Conservation (phyloP, 345 rosid genomes). For the Heritiera fomes region DNA sequence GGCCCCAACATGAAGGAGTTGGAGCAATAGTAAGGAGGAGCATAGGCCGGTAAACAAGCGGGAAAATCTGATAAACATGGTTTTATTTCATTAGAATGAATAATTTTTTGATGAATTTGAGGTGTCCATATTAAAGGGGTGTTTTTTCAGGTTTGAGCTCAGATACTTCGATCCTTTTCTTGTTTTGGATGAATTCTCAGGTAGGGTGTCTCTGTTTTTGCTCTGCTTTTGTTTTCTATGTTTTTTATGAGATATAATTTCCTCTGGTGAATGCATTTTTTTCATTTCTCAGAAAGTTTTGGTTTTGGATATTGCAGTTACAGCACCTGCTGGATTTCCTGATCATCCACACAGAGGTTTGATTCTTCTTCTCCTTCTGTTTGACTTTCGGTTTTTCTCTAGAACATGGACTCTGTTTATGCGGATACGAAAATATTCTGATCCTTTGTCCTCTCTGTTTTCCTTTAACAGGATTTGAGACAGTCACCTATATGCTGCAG, state of each 20-base stretch:
- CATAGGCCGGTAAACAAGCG: slow-evolving; percentile 64
- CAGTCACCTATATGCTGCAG: slow-evolving; percentile 95
- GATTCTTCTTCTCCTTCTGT: not conserved
- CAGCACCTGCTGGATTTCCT: slow-evolving; percentile 89
- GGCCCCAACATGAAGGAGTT: slow-evolving; percentile 84
- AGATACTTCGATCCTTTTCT: slow-evolving; percentile 90
- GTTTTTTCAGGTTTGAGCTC: slow-evolving; percentile 66
- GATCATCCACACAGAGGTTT: slow-evolving; percentile 98
- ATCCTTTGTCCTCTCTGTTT: slow-evolving; percentile 14
- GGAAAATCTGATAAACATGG: not conserved
- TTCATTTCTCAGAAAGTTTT: not conserved
- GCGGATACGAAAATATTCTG: not conserved
- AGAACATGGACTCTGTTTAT: not conserved
- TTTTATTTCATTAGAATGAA: not conserved
- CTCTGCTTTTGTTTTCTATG: slow-evolving; percentile 8
- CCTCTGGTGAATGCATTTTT: not conserved
- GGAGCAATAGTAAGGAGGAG: slow-evolving; percentile 95
- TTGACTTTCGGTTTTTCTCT: not conserved
- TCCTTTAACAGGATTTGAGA: slow-evolving; percentile 72
- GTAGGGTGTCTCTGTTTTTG: slow-evolving; percentile 36
- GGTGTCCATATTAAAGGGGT: slow-evolving; percentile 25
- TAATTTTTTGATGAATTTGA: slow-evolving; percentile 5
- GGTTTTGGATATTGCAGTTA: slow-evolving; percentile 45
- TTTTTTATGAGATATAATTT: not conserved
- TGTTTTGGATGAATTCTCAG: slow-evolving; percentile 82